These are phyloP conservation scores for Mesembryanthemum crystallinum DNA, from an alignment of 148 eudicot species.

Conservation along the genomic window DNA sequence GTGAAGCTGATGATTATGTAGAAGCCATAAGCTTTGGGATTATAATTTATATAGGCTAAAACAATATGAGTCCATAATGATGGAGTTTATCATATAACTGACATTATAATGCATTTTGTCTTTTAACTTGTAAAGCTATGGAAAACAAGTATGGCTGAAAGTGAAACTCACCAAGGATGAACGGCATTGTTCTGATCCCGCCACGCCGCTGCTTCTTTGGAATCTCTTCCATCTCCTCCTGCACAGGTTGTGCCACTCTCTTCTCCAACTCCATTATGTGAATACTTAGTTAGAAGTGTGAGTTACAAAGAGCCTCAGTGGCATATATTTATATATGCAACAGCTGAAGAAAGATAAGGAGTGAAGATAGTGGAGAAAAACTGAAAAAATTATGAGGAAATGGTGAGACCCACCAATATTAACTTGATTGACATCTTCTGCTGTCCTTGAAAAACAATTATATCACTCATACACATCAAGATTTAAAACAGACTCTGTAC, in stretches of 20 bases:
- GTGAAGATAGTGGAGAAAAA: not conserved
- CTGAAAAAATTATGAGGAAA: not conserved
- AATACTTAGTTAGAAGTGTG: slow-evolving; percentile 4
- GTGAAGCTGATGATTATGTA: too few relatives aligned
- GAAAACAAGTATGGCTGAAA: not conserved
- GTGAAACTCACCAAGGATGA: slow-evolving; percentile 61
- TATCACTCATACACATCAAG: not conserved
- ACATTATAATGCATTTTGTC: not conserved
- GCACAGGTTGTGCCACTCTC: slow-evolving; percentile 11
- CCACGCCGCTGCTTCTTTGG: slow-evolving; percentile 44
- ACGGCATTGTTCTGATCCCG: slow-evolving; percentile 80
- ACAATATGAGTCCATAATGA: too few relatives aligned
- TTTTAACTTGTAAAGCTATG: not conserved
- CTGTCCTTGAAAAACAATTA: not conserved
- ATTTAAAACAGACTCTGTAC: not conserved
- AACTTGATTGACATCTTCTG: not conserved
- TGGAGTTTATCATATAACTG: too few relatives aligned
- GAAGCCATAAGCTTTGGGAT: too few relatives aligned
- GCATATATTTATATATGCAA: slow-evolving; percentile 21
- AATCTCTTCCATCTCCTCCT: slow-evolving; percentile 27
- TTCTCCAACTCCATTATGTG: slow-evolving; percentile 30
- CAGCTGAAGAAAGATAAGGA: not conserved
- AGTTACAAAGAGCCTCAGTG: not conserved
- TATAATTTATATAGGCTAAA: too few relatives aligned
- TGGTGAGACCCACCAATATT: slow-evolving; percentile 19